Conservation (phyloP, 441 rosid genomes). For the Pelargonium australe region DNA sequence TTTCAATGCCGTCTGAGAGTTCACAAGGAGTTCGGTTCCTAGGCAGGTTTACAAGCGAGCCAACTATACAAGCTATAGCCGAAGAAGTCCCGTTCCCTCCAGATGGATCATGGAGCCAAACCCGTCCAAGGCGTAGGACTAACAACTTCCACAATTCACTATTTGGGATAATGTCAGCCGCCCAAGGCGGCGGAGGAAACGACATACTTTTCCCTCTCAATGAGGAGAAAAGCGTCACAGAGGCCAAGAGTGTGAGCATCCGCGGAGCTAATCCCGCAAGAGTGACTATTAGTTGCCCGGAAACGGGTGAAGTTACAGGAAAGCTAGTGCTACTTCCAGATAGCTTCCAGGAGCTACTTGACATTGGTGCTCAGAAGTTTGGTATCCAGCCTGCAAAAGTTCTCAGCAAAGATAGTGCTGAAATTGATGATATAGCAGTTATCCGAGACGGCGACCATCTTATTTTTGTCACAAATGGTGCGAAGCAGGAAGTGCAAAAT, state of each 20-base stretch:
- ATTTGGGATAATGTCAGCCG: conserved; percentile 16
- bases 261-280: conserved; percentile 25
- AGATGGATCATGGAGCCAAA: conserved; percentile 37
- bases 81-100: conserved; percentile 21
- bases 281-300: too few relatives aligned
- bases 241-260: background rate
- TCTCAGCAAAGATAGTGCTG: background rate
- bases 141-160: background rate
- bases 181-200: conserved; percentile 33
- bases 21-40: background rate
- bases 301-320: background rate
- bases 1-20: conserved; percentile 19
- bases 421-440: background rate
- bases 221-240: background rate
- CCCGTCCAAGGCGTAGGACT: background rate
- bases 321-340: background rate
- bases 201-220: conserved; percentile 1
- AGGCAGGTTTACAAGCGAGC: background rate
- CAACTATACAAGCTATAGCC: conserved; percentile 31
- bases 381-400: background rate
- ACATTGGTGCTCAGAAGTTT: background rate
- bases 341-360: background rate
- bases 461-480: conserved; percentile 35
- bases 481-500: background rate
- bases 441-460: background rate